Base-by-base conservation (phyloP, 768 basidiomycete genomes). In the Strobilomyces echinocephalus region DNA sequence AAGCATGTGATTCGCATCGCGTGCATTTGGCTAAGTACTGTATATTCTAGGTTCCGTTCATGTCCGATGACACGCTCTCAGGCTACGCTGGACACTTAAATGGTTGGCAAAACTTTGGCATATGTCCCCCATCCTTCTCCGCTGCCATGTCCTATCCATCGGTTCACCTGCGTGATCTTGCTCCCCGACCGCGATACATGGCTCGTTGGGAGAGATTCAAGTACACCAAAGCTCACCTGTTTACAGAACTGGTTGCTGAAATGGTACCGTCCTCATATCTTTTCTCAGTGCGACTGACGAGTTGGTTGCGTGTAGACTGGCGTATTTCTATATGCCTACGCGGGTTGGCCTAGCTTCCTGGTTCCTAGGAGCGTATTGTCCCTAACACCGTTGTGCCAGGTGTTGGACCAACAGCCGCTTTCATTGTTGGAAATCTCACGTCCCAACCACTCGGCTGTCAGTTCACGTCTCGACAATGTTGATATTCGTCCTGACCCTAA, bases 161-260 rank as follows among this genome's bases (percentile, higher is more conserved):
- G 42, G 61, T 78, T 31, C 68, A 74, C 55, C 70, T 77, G 40
- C 65, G 74, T 31, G 79, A 83, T 51, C 47, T 83, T 36, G 60
- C 62, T 35, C 62, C 66, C 42, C 77, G 72, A 26, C 66, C 73
- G 30, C 60, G 64, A 28, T 60, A 76, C 49, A 73, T 83, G 61
- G 60, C 63, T 9, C 58, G 64, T 31, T 84, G 82, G 82, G 83
- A 84, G 58, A 76, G 63, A 55, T 59, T 71, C 59, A 72, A 78
- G 50, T 74, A 79, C 55, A 70, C 53, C 41, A 67, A 73, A 31
- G 67, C 75, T 6, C 85, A 84, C 54, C 76, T 80, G 76, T 49
- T 79, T 1, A 69, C 78, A 12, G 82, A 88, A 63, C 74, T 79
- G 58, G 70, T 85, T 38, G 84, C 84, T 9, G 87, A 88, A 67